Evolutionary conservation across 805 yeast genomes (phyloP), one percentile per base, ranked within the genome.

Genomic region (Limtongozyma cylindracea): DNA sequence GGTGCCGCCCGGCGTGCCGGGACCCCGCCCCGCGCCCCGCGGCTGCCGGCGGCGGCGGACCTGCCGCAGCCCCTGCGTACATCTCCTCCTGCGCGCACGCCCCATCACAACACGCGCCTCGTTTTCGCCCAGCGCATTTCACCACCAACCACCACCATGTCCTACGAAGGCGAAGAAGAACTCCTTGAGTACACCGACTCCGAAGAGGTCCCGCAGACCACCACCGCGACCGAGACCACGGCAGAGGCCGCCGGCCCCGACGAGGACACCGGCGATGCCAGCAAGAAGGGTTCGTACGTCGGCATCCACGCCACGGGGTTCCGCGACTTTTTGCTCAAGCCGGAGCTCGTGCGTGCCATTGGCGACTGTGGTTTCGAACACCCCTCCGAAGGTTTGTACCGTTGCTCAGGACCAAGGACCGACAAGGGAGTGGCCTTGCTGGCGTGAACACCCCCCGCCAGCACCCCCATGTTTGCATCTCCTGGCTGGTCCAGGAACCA

Each of bases 291-390:
- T 43, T 78, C 95, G 20, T 88, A 88, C 39, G 96, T 82, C 28
- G 96, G 96, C 42, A 76, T 80, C 38, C 96, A 88, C 51, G 84
- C 96, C 32, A 84, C 96, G 31, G 95, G 95, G 46, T 84, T 88
- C 69, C 77, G 91, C 53, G 98, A 88, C 55, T 84, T 84, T 53
- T 56, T 88, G 41, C 63, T 84, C 50, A 88, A 88, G 56, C 95
- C 96, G 16, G 98, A 88, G 56, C 62, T 84, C 35, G 61, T 84
- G 40, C 73, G 98, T 54, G 98, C 98, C 32, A 84, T 84, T 44
- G 91, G 82, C 34, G 98, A 84, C 53, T 80, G 95, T 60, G 98
- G 98, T 60, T 84, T 84, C 46, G 98, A 84, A 59, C 98, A 84
- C 57, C 98, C 98, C 33, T 78, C 94, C 33, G 98, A 84, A 71